These are phyloP conservation scores for Kodamaea sp. DNA, from an alignment of 1,139 yeast species.

Conservation along the genomic window DNA sequence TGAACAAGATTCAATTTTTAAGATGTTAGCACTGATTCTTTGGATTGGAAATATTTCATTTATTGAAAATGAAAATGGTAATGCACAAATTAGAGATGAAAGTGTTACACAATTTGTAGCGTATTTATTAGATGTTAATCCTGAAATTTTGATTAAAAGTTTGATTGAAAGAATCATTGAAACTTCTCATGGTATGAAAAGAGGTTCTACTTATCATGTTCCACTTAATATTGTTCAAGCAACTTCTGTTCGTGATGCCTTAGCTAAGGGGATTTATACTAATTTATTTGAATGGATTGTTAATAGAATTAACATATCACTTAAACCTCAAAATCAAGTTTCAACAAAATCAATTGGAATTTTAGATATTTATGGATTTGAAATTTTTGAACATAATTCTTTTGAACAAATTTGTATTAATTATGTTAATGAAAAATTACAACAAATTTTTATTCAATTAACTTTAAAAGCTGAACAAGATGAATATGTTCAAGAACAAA, in stretches of 20 bases:
- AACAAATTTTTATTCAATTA: constrained; percentile 92
- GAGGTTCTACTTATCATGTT: constrained; percentile 93
- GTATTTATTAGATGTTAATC: constrained; percentile 78
- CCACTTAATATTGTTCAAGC: constrained; percentile 94
- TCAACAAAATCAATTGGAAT: constrained; percentile 78
- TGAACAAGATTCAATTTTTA: constrained; percentile 89
- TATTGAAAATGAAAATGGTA: constrained; percentile 81
- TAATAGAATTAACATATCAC: constrained; percentile 80
- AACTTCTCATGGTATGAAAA: constrained; percentile 79
- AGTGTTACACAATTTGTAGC: constrained; percentile 94
- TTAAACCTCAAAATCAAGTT: constrained; percentile 35
- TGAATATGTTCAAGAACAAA: constrained; percentile 91
- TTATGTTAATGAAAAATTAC: constrained; percentile 94
- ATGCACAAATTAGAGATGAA: constrained; percentile 74
- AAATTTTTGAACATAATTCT: constrained; percentile 93
- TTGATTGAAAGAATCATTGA: constrained; percentile 81
- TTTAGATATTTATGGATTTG: constrained; percentile 96
- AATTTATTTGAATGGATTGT: constrained; percentile 97
- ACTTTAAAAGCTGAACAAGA: constrained; percentile 97
- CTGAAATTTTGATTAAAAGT: constrained; percentile 62
- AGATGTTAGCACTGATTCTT: constrained; percentile 76
- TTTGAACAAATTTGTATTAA: constrained; percentile 97
- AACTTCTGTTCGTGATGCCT: constrained; percentile 88
- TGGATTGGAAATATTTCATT: constrained; percentile 96
- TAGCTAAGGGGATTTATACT: constrained; percentile 91